Evolutionary conservation across 352 stramenopile species (phyloP).

Genomic region (Thraustochytrium sp.): DNA sequence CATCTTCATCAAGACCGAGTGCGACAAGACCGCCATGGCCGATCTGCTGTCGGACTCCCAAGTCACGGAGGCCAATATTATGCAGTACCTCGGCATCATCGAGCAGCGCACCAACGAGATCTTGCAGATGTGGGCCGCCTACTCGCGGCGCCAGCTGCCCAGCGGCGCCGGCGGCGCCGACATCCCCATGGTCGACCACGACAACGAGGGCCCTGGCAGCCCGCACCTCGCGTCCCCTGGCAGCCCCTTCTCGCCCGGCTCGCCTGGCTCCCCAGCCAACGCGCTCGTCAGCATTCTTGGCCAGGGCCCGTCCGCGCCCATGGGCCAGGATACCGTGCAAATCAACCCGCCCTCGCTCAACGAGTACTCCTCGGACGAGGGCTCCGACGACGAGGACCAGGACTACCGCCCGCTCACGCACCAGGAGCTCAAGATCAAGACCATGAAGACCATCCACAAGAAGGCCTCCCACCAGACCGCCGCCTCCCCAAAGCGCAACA

Average conservation of each 20-base stretch:
- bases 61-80: slow-evolving; percentile 87
- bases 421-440: slow-evolving; percentile 81
- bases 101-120: slow-evolving; percentile 88
- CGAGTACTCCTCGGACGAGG: slow-evolving; percentile 84
- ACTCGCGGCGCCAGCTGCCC: not conserved
- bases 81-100: slow-evolving; percentile 86
- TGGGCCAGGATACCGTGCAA: slow-evolving; percentile 78
- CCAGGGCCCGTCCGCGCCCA: slow-evolving; percentile 70
- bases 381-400: slow-evolving; percentile 74
- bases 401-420: slow-evolving; percentile 76
- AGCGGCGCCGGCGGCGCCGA: not conserved
- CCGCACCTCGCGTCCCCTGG: not conserved
- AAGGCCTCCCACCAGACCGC: not conserved
- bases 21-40: slow-evolving; percentile 67
- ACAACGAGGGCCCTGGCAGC: slow-evolving; percentile 4
- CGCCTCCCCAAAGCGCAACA: not conserved
- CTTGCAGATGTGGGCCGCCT: slow-evolving; percentile 64
- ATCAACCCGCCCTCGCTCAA: slow-evolving; percentile 87
- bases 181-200: not conserved
- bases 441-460: slow-evolving; percentile 67
- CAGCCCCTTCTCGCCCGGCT: not conserved
- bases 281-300: slow-evolving; percentile 61
- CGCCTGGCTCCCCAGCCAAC: not conserved
- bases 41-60: slow-evolving; percentile 73
- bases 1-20: slow-evolving; percentile 67